These are phyloP conservation scores for Styphnolobium japonicum DNA, from an alignment of 306 rosid genomes.

Conservation along the genomic window DNA sequence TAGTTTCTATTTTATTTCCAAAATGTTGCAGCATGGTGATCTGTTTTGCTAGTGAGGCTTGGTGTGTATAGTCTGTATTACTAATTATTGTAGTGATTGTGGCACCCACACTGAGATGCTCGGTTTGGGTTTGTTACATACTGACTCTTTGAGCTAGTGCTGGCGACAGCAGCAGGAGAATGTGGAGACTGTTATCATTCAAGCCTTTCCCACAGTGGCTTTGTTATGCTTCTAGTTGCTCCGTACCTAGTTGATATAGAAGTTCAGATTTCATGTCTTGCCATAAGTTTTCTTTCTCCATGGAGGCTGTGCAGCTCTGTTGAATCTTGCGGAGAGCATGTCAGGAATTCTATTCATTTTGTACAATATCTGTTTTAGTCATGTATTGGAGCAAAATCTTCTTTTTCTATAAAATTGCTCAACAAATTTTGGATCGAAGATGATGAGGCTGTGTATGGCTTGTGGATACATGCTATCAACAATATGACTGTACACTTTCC, in stretches of 20 bases:
- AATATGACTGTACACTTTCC: neutral
- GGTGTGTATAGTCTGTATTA: slow-evolving; percentile 45
- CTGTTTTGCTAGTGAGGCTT: slow-evolving; percentile 29
- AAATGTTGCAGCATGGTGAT: slow-evolving; percentile 47
- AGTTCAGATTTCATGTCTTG: slow-evolving; percentile 32
- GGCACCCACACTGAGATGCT: slow-evolving; percentile 30
- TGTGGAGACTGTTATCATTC: slow-evolving; percentile 19
- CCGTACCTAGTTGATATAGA: slow-evolving; percentile 29
- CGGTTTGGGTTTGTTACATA: slow-evolving; percentile 32
- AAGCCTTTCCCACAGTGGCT: slow-evolving; percentile 19
- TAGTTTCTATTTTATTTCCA: neutral
- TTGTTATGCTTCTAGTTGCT: slow-evolving; percentile 30
- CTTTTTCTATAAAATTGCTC: slow-evolving; percentile 39
- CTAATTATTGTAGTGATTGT: slow-evolving; percentile 31
- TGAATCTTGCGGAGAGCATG: slow-evolving; percentile 49
- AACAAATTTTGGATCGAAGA: slow-evolving; percentile 41
- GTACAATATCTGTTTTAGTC: slow-evolving; percentile 53
- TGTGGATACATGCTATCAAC: slow-evolving; percentile 14
- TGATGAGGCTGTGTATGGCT: slow-evolving; percentile 36
- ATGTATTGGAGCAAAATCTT: slow-evolving; percentile 37
- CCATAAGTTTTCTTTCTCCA: slow-evolving; percentile 36
- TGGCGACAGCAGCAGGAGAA: slow-evolving; percentile 27
- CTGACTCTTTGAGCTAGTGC: slow-evolving; percentile 41
- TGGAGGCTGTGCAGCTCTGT: slow-evolving; percentile 50
- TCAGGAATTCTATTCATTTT: slow-evolving; percentile 57